A percentile compares a stretch with the other conserved stretches of the same genome.
These are phyloP conservation scores for Chalaropsis ovoidea DNA, from an alignment of 2,329 filamentous ascomycete species.

Conservation along the genomic window DNA sequence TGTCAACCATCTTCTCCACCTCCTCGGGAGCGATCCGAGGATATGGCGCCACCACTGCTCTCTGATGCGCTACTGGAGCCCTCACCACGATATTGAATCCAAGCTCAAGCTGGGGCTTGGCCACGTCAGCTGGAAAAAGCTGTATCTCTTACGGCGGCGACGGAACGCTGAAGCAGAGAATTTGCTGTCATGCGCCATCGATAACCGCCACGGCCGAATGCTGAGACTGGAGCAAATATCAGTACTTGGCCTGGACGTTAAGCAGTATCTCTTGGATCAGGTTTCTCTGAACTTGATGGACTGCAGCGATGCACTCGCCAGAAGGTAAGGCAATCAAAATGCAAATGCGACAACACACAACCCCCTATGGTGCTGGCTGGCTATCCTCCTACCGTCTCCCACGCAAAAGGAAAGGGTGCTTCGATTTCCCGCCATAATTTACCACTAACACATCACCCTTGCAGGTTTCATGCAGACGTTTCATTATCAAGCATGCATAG, in stretches of 20 bases:
- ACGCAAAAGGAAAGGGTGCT: neutral
- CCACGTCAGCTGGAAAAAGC: constrained; percentile 61
- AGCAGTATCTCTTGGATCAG: constrained; percentile 68
- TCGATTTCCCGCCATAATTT: neutral
- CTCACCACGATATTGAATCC: constrained; percentile 47
- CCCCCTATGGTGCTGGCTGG: neutral
- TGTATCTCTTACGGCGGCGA: constrained; percentile 49
- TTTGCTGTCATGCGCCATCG: constrained; percentile 58
- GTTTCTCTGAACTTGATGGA: constrained; percentile 46
- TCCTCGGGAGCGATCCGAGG: constrained; percentile 58
- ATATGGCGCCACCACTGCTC: constrained; percentile 73
- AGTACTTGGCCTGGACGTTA: constrained; percentile 70
- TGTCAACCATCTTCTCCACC: constrained; percentile 54
- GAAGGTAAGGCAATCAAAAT: constrained; percentile 44
- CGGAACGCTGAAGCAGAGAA: constrained; percentile 43
- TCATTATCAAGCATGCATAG: constrained; percentile 56
- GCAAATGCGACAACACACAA: constrained; percentile 21
- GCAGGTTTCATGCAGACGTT: constrained; percentile 23
- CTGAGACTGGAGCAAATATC: constrained; percentile 61
- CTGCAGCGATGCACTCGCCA: constrained; percentile 62
- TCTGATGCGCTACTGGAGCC: constrained; percentile 65
- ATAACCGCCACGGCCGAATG: constrained; percentile 59
- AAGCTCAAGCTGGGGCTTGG: constrained; percentile 46
- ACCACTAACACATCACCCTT: constrained; percentile 15
- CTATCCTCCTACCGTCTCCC: neutral